Base-by-base conservation (phyloP, 495 filamentous ascomycete species). In the Aspergillus ellipticus region DNA sequence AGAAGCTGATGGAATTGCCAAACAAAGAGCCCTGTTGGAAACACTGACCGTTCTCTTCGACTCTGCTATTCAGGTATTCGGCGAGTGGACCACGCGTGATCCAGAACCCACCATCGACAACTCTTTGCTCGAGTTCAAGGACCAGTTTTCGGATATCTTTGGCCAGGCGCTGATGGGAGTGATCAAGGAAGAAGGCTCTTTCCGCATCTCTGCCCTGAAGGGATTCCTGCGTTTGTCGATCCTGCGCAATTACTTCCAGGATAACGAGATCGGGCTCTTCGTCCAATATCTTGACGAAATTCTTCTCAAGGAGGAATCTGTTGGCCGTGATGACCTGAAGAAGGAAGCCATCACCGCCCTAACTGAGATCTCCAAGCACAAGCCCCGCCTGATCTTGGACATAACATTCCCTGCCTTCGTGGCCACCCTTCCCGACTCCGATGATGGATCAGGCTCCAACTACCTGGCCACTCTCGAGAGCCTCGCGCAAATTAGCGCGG, bases 371-470 rank as follows among this genome's bases (percentile, higher is more conserved):
- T 86, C 86, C 7, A 85, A 80, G 56, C 75, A 83, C 49, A 87
- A 85, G 58, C 82, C 86, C 11, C 77, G 79, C n/a, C 65, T 87
- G 21, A 84, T 90, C 17, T 81, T 88, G 68, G 79, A 89, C 48
- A 84, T 85, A 28, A 87, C 86, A 0, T 85, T 90, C 67, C 87
- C 87, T 13, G 82, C 83, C 9, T 89, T 90, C 61, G 82, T 89
- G 72, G 86, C 86, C 1, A 79, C 81, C 24, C 71, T 90, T 2
- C 87, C 87, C 4, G 85, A 89, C 45, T 68, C 71, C 20, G 80
- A 80, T 49, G 68, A 77, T 22, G 72, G 73, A 9, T 63, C 63
- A 0, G 72, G 69, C 26, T 59, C 62, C 17, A 57, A 63, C 3
- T 88, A 87, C 60, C 47, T 81, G n/a, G 65, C 79, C 4, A 85